Percentiles rank a stretch among this genome's conserved stretches.
Conservation (phyloP, 768 basidiomycete genomes). For the Lentinula edodes region DNA sequence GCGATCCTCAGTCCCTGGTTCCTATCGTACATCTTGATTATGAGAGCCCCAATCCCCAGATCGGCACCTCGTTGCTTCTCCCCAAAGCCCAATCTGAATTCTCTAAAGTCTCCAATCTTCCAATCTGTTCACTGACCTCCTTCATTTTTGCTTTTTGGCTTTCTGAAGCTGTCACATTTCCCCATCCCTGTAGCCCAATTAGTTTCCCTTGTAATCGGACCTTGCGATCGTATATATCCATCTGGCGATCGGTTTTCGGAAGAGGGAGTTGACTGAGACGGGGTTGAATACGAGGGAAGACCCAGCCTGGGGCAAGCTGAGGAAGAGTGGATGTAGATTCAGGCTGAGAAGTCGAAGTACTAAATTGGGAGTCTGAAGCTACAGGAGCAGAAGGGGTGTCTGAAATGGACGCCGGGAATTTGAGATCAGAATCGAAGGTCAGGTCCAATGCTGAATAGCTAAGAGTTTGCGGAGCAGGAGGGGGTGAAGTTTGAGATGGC, state of each 20-base stretch:
- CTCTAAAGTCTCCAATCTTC: not conserved
- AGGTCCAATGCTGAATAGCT: not conserved
- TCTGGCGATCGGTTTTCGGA: constrained; percentile 3
- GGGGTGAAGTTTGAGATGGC: not conserved
- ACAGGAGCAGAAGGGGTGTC: not conserved
- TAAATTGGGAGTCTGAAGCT: no score
- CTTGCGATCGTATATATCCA: constrained; percentile 2
- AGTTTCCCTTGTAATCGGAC: not conserved
- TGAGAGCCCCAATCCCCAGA: not conserved
- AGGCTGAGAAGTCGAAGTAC: not conserved
- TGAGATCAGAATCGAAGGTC: not conserved
- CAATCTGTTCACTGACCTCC: not conserved
- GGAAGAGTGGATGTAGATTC: not conserved
- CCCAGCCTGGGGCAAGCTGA: constrained; percentile 4
- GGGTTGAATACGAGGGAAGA: constrained; percentile 1
- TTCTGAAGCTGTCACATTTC: not conserved
- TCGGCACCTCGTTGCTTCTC: not conserved
- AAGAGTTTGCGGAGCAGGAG: not conserved
- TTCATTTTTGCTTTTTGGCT: not conserved
- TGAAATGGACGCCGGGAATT: not conserved
- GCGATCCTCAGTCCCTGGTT: not conserved
- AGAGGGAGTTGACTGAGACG: not conserved
- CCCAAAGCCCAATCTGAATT: constrained; percentile 5
- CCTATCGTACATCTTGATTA: not conserved
- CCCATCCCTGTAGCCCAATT: constrained; percentile 1